phyloP scores from a whole-genome alignment of 2,329 filamentous ascomycete species.

The Cladophialophora psammophila region DNA sequence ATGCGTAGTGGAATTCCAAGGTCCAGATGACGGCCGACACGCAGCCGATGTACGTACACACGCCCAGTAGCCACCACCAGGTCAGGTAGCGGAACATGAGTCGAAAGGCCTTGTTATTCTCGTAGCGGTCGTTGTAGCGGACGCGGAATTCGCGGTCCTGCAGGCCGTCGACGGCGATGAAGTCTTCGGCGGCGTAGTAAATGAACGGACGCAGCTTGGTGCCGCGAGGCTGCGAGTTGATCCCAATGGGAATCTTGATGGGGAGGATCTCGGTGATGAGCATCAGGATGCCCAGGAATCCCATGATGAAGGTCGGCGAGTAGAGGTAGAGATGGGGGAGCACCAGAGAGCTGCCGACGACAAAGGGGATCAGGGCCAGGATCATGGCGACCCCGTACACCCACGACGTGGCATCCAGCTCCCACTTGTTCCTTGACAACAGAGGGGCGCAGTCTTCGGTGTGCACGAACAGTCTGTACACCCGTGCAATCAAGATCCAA shows the following conservation, averaged over 20 bases:
- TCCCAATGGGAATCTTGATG: conserved; percentile 32
- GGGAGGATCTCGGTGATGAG: conserved; percentile 28
- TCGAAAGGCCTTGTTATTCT: conserved; percentile 28
- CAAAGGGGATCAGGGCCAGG: conserved; percentile 30
- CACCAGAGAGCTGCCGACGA: conserved; percentile 24
- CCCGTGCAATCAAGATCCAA: conserved; percentile 30
- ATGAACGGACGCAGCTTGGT: conserved; percentile 32
- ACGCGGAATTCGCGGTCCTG: conserved; percentile 32
- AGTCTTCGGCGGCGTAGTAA: conserved; percentile 34
- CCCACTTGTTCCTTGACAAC: conserved; percentile 23
- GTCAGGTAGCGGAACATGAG: conserved; percentile 29
- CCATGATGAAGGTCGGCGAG: conserved; percentile 31
- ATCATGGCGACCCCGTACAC: conserved; percentile 33
- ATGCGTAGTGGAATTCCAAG: conserved; percentile 30
- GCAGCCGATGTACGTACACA: conserved; percentile 27
- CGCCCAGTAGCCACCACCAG: conserved; percentile 29
- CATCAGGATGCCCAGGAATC: conserved; percentile 32
- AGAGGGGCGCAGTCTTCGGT: conserved; percentile 28
- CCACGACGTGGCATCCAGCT: conserved; percentile 32
- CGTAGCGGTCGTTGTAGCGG: conserved; percentile 32
- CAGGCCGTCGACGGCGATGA: conserved; percentile 32
- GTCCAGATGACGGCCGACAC: conserved; percentile 34
- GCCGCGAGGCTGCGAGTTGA: conserved; percentile 32
- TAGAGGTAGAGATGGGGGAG: conserved; percentile 29
- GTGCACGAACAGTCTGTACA: conserved; percentile 22